Evolutionary conservation across 495 filamentous ascomycete genomes (phyloP).

Genomic region (Parachaetomium inaequale): DNA sequence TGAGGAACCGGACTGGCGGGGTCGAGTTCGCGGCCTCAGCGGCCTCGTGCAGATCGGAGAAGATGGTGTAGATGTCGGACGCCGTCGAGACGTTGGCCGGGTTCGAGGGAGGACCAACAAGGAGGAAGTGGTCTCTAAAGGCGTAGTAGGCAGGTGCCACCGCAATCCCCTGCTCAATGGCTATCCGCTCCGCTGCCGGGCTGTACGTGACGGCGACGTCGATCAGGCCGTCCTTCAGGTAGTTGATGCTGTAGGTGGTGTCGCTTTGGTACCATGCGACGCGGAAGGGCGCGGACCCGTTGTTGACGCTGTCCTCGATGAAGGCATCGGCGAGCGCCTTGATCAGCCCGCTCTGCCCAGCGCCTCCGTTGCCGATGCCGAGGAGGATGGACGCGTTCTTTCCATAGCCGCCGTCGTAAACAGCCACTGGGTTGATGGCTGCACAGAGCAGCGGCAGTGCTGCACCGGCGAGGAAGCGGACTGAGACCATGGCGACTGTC

Average conservation of each 20-base stretch:
- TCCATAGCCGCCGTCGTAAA: conserved; percentile 4
- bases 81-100: neutral
- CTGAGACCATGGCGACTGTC: neutral
- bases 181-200: neutral
- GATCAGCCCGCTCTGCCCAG: conserved; percentile 5
- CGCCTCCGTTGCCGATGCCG: conserved; percentile 6
- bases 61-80: conserved; percentile 1
- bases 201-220: conserved; percentile 1
- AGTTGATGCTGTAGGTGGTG: conserved; percentile 6
- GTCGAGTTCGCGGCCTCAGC: conserved; percentile 6
- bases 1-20: neutral
- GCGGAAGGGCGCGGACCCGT: neutral
- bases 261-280: conserved; percentile 5
- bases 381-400: neutral
- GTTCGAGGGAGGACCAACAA: neutral
- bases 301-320: neutral
- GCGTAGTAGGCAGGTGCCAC: neutral
- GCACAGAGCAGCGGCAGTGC: neutral
- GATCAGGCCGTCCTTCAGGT: neutral
- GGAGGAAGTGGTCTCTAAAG: neutral
- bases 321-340: conserved; percentile 4
- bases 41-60: conserved; percentile 5
- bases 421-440: neutral
- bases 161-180: conserved; percentile 6
- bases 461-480: neutral